Base-by-base conservation (phyloP, 1,139 yeast species). In the Suhomyces chickasaworum region DNA sequence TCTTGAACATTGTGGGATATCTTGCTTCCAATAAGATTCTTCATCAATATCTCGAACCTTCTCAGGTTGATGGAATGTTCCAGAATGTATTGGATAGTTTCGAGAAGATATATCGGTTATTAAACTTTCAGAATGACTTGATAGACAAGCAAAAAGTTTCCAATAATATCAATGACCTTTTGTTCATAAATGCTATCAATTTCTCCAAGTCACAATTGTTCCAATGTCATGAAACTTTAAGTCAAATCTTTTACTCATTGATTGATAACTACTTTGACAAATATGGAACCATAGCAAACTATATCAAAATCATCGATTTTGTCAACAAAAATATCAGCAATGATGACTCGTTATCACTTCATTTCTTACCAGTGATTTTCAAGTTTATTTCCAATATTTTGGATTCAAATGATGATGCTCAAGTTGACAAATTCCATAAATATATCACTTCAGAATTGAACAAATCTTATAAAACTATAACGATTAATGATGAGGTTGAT, bases 181-280 rank as follows among this genome's bases (percentile, higher is more conserved):
- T 64, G 9, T 83, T 86, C 54, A 75, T 80, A 38, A 80, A 81
- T 54, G 72, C 81, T 15, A 64, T 84, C 41, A 73, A 73, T 41
- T 82, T 78, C 56, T 78, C 86, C 57, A 80, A 89, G 50, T 79
- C 79, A 43, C 83, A 82, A 54, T 67, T 88, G 29, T 75, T 81
- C 48, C 72, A 71, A 42, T 84, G 84, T 55, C 96, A 90, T 61
- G 96, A 89, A 56, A 61, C 77, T 3, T 66, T 91, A 49, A 86
- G 93, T 35, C 86, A 83, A 59, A 69, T 89, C 3, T 66, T 86
- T 25, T 81, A 63, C 57, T 81, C 85, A 10, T 63, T 77, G 44
- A 63, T 76, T 9, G 71, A 73, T 12, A 66, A 67, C 22, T 72
- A 74, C 35, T 53, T 61, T 21, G 55, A 69, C 2, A 52, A 68